phyloP scores from a whole-genome alignment of 1,284 basidiomycete species.

The Ganoderma lucidum region DNA sequence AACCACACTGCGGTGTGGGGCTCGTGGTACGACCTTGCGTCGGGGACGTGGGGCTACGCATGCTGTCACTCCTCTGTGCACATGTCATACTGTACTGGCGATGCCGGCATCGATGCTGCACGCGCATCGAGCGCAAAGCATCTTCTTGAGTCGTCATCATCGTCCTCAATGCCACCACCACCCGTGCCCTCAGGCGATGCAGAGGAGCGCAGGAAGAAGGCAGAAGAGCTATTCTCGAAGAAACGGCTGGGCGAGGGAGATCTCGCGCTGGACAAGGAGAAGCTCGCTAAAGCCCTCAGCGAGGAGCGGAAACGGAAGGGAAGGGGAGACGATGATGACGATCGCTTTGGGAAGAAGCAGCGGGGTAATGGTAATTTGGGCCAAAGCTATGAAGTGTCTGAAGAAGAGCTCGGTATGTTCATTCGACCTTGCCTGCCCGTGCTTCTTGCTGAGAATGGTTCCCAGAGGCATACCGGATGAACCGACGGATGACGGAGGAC shows the following conservation, averaged over 20 bases:
- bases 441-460: constrained; percentile 11
- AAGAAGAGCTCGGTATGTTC: constrained; percentile 88
- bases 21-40: constrained; percentile 86
- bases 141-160: constrained; percentile 54
- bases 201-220: constrained; percentile 51
- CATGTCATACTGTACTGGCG: constrained; percentile 93
- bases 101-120: constrained; percentile 86
- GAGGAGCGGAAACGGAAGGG: constrained; percentile 86
- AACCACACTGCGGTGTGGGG: constrained; percentile 98
- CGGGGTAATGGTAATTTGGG: constrained; percentile 53
- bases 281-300: constrained; percentile 71
- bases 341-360: constrained; percentile 64
- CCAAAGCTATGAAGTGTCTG: constrained; percentile 76
- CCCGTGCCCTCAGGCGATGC: constrained; percentile 36
- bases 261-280: constrained; percentile 72
- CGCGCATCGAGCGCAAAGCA: constrained; percentile 74
- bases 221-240: constrained; percentile 71
- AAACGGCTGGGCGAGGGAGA: constrained; percentile 81
- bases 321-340: constrained; percentile 61
- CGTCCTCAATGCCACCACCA: constrained; percentile 35
- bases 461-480: constrained; percentile 87
- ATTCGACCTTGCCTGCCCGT: constrained; percentile 12
- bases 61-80: constrained; percentile 93
- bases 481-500: constrained; percentile 75
- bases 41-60: constrained; percentile 89